Evolutionary conservation across 108 stramenopile species (phyloP).

Genomic region (Pseudonitzschia pungens): DNA sequence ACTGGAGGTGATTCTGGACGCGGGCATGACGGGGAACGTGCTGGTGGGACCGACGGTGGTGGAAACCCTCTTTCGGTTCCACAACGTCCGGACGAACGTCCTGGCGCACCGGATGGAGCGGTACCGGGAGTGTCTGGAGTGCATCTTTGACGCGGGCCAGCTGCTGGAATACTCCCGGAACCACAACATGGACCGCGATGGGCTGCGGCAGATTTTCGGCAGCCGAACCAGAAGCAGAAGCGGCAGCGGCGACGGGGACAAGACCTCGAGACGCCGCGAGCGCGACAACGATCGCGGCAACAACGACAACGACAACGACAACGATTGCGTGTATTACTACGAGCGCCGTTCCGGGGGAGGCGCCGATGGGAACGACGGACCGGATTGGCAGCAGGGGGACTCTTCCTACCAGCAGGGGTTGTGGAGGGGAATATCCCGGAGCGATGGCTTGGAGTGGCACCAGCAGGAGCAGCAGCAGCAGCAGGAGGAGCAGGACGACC

Average conservation of each 20-base stretch:
- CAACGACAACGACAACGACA: too few species aligned
- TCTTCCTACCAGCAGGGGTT: too few species aligned
- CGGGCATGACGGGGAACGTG: slow-evolving; percentile 77
- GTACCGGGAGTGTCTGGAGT: slow-evolving; percentile 74
- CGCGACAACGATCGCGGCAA: too few species aligned
- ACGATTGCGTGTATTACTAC: too few species aligned
- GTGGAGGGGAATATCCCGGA: not conserved
- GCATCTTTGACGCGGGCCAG: slow-evolving; percentile 56
- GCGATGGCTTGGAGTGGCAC: not conserved
- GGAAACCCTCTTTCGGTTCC: slow-evolving; percentile 78
- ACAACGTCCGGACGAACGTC: slow-evolving; percentile 68
- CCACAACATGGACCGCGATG: slow-evolving; percentile 31
- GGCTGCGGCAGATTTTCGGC: not conserved
- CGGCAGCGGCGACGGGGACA: not conserved
- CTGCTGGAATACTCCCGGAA: slow-evolving; percentile 71
- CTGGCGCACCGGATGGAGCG: slow-evolving; percentile 62
- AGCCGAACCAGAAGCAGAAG: not conserved
- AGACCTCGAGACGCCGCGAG: too few species aligned
- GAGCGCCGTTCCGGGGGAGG: too few species aligned
- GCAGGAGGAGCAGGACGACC: too few species aligned
- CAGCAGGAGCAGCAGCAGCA: too few species aligned
- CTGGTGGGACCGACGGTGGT: slow-evolving; percentile 81
- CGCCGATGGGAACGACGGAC: too few species aligned
- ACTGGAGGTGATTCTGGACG: slow-evolving; percentile 73
- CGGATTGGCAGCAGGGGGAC: too few species aligned